These are phyloP conservation scores for Pythium oligandrum DNA, from an alignment of 352 stramenopile species.

Conservation along the genomic window DNA sequence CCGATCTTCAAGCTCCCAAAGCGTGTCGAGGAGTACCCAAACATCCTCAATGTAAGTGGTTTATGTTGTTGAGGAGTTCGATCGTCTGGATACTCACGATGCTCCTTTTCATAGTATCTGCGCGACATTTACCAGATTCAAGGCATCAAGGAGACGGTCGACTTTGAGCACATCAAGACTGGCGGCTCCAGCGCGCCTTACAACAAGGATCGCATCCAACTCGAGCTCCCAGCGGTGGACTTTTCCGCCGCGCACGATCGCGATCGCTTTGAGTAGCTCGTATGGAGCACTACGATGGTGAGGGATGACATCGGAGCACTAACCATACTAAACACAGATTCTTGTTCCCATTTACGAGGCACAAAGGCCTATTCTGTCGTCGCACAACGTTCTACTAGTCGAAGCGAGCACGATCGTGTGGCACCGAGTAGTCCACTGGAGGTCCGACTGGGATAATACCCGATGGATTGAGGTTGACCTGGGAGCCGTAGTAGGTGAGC, in stretches of 20 bases:
- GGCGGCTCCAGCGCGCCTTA: constrained; percentile 49
- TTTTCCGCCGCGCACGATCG: constrained; percentile 28
- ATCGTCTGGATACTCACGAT: too few species aligned
- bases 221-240: constrained; percentile 16
- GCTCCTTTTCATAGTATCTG: constrained; percentile 21
- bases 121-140: constrained; percentile 45
- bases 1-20: constrained; percentile 73
- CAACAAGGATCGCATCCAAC: constrained; percentile 40
- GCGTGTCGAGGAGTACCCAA: constrained; percentile 73
- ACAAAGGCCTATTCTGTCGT: too few species aligned
- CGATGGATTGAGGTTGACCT: constrained; percentile 47
- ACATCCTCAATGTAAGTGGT: constrained; percentile 61
- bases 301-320: too few species aligned
- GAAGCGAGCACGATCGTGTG: constrained; percentile 33
- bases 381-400: background rate
- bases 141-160: constrained; percentile 28
- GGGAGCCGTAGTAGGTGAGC: constrained; percentile 46
- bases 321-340: too few species aligned
- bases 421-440: constrained; percentile 19
- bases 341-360: too few species aligned
- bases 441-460: constrained; percentile 32
- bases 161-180: constrained; percentile 47
- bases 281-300: too few species aligned
- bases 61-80: background rate
- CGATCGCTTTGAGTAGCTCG: constrained; percentile 16